Evolutionary conservation across 129 eudicot species (phyloP).

Genomic region (Helianthus tuberosus): DNA sequence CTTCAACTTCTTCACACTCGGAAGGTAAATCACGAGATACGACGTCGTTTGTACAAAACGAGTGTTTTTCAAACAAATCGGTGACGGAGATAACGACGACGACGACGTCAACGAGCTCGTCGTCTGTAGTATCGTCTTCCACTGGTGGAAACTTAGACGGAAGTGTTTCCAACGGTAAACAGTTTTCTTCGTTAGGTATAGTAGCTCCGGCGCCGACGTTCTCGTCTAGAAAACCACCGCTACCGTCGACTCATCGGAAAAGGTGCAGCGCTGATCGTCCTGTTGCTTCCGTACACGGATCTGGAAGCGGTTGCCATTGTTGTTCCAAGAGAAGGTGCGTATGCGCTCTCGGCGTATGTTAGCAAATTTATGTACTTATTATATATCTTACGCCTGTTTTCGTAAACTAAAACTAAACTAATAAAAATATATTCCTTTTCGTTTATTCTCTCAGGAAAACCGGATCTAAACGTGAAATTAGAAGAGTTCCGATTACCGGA

Average conservation of each 20-base stretch:
- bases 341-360: background rate
- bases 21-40: background rate
- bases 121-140: conserved; percentile 51
- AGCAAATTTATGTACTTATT: too few relatives aligned
- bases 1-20: conserved; percentile 33
- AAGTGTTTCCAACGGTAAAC: conserved; percentile 69
- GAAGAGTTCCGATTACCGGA: conserved; percentile 58
- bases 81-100: conserved; percentile 23
- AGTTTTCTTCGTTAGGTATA: conserved; percentile 32
- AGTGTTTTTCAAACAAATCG: background rate
- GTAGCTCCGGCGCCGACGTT: conserved; percentile 47
- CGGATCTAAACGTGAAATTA: conserved; percentile 40
- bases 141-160: conserved; percentile 49
- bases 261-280: conserved; percentile 51
- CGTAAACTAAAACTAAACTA: background rate
- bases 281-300: conserved; percentile 11
- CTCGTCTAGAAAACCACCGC: conserved; percentile 64
- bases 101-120: conserved; percentile 53
- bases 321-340: conserved; percentile 68
- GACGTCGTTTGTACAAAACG: background rate
- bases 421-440: background rate
- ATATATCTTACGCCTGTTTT: conserved; percentile 22
- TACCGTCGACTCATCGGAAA: conserved; percentile 53
- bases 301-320: conserved; percentile 50
- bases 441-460: conserved; percentile 45